Conservation (phyloP, 1,284 basidiomycete genomes). For the Ceratobasidium sp. region DNA sequence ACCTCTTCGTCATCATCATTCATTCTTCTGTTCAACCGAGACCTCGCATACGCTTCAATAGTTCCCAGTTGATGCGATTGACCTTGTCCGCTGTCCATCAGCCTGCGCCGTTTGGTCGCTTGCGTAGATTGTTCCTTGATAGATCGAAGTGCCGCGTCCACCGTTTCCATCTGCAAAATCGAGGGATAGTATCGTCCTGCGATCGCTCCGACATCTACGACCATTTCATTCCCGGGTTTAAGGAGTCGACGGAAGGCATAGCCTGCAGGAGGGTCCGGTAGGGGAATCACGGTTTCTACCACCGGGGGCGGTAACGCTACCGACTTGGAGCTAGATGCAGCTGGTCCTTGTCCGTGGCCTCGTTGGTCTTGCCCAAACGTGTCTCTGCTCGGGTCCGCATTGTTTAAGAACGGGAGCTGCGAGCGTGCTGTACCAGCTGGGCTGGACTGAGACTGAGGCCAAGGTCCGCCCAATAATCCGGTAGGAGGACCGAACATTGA, state of each 20-base stretch:
- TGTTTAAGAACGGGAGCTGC: not conserved
- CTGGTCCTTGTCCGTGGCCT: not conserved
- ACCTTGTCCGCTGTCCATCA: not conserved
- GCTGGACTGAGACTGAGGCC: not conserved
- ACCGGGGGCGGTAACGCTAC: not conserved
- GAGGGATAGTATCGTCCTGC: constrained; percentile 76
- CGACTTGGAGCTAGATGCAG: not conserved
- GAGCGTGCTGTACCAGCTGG: not conserved
- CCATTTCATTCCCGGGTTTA: constrained; percentile 65
- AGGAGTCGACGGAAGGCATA: constrained; percentile 75
- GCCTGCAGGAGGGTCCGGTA: constrained; percentile 67
- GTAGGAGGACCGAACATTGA: constrained; percentile 19
- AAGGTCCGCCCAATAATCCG: constrained; percentile 5
- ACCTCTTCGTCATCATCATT: not conserved
- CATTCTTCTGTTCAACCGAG: not conserved
- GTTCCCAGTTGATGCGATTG: not conserved
- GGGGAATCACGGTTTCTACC: constrained; percentile 50
- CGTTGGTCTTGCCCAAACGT: not conserved
- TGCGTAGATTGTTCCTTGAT: not conserved
- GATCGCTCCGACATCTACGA: constrained; percentile 69
- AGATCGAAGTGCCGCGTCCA: not conserved
- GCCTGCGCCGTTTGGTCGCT: not conserved
- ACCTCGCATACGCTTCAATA: constrained; percentile 7
- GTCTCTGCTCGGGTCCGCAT: not conserved
- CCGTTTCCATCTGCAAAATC: constrained; percentile 44